Conservation (phyloP, 2,329 filamentous ascomycete genomes). For the Penicillium sp. region DNA sequence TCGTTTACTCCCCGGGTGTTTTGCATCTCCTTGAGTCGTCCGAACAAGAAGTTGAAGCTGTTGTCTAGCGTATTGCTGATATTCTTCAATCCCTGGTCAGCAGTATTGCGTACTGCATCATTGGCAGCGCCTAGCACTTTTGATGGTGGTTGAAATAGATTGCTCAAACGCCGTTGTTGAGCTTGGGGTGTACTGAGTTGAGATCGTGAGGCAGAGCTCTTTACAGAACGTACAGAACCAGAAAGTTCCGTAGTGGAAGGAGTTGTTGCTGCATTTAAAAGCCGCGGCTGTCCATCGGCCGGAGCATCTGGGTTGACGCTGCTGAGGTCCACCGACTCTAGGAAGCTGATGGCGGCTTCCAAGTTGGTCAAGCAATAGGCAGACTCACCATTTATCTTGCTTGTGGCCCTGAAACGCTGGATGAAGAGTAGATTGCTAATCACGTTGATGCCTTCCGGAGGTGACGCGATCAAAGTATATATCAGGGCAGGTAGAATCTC, state of each 20-base stretch:
- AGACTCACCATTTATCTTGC: constrained; percentile 85
- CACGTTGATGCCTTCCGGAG: constrained; percentile 78
- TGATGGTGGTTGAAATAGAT: constrained; percentile 79
- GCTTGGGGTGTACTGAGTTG: constrained; percentile 32
- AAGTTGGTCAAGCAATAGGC: constrained; percentile 96
- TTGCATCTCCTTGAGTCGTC: constrained; percentile 69
- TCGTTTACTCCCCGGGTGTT: constrained; percentile 47
- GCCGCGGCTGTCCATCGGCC: constrained; percentile 63
- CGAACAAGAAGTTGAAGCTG: constrained; percentile 90
- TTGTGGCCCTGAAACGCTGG: constrained; percentile 80
- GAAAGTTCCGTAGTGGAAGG: constrained; percentile 21
- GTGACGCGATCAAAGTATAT: constrained; percentile 87
- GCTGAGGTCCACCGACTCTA: constrained; percentile 91
- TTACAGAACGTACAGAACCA: constrained; percentile 23
- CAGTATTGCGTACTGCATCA: constrained; percentile 79
- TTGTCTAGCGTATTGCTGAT: constrained; percentile 87
- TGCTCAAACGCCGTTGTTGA: constrained; percentile 74
- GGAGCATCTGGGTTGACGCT: constrained; percentile 78
- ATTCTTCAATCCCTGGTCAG: constrained; percentile 86
- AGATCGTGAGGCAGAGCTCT: constrained; percentile 26
- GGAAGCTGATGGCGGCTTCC: constrained; percentile 88
- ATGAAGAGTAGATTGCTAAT: constrained; percentile 96
- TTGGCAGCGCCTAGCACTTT: constrained; percentile 77
- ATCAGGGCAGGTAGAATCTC: constrained; percentile 97
- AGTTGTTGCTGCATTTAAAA: constrained; percentile 32